Conservation (phyloP, 768 basidiomycete genomes). For the Mycena albidolilacea region DNA sequence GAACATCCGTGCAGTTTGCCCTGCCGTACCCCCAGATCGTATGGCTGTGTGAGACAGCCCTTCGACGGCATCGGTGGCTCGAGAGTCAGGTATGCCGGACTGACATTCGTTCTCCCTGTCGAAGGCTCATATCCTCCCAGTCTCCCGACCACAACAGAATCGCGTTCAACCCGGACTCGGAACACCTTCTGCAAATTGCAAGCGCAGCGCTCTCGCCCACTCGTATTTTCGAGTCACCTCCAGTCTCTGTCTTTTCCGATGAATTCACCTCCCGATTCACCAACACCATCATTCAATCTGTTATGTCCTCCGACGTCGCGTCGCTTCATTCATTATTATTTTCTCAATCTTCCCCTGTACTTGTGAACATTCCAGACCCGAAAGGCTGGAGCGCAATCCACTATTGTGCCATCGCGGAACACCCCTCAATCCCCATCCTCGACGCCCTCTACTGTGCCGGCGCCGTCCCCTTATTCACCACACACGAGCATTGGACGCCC, state of each 20-base stretch:
- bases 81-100: constrained; percentile 66
- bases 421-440: constrained; percentile 73
- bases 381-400: constrained; percentile 84
- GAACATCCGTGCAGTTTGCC: constrained; percentile 80
- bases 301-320: constrained; percentile 64
- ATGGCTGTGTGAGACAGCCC: constrained; percentile 77
- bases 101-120: constrained; percentile 5
- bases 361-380: constrained; percentile 79
- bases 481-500: constrained; percentile 73
- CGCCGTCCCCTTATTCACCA: constrained; percentile 81
- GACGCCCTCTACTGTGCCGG: constrained; percentile 84
- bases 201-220: constrained; percentile 50
- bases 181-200: constrained; percentile 56
- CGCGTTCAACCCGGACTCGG: constrained; percentile 46
- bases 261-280: constrained; percentile 61
- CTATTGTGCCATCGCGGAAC: constrained; percentile 70
- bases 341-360: constrained; percentile 61
- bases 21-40: constrained; percentile 73
- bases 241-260: constrained; percentile 57
- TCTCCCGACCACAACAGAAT: constrained; percentile 40
- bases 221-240: constrained; percentile 56
- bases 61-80: constrained; percentile 73
- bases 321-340: constrained; percentile 72
- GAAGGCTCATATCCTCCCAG: constrained; percentile 45
- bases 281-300: constrained; percentile 68